Evolutionary conservation across 192 early-diverging fungal genomes (phyloP).

Genomic region (Rhizoclosmatium globosum): DNA sequence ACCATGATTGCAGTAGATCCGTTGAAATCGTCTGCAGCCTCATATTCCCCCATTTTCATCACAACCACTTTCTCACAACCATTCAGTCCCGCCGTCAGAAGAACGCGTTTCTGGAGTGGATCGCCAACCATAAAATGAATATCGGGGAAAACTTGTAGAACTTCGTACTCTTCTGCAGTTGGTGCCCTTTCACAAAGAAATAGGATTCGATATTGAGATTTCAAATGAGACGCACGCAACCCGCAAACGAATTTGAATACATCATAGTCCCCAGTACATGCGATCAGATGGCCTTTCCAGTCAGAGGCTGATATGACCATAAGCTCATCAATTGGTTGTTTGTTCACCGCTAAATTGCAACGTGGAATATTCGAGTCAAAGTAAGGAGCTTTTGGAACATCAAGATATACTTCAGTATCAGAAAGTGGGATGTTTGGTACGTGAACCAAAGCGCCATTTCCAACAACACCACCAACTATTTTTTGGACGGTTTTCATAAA

Average conservation of each 20-base stretch:
- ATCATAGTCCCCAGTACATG: constrained; percentile 47
- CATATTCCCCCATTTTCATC: constrained; percentile 23
- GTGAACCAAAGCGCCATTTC: background rate
- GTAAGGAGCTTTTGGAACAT: constrained; percentile 17
- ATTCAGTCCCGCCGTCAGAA: constrained; percentile 42
- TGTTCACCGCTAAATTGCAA: constrained; percentile 1
- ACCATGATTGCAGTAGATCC: constrained; percentile 55
- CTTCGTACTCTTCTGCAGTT: constrained; percentile 39
- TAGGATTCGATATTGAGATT: constrained; percentile 43
- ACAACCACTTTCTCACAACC: constrained; percentile 28
- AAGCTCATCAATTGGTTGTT: background rate
- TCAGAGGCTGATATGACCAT: background rate
- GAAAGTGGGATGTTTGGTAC: background rate
- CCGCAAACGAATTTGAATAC: constrained; percentile 55
- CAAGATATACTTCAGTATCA: background rate
- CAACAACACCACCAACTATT: background rate
- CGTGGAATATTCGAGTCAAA: constrained; percentile 12
- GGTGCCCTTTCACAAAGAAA: constrained; percentile 41
- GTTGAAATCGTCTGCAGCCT: constrained; percentile 19
- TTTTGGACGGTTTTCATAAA: background rate
- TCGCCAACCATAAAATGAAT: constrained; percentile 52
- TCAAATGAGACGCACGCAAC: constrained; percentile 35
- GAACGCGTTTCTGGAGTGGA: constrained; percentile 37
- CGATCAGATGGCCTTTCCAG: constrained; percentile 44
- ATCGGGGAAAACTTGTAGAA: constrained; percentile 44